Base-by-base conservation (phyloP, 805 yeast species). In the Candida pseudofarinosa region DNA sequence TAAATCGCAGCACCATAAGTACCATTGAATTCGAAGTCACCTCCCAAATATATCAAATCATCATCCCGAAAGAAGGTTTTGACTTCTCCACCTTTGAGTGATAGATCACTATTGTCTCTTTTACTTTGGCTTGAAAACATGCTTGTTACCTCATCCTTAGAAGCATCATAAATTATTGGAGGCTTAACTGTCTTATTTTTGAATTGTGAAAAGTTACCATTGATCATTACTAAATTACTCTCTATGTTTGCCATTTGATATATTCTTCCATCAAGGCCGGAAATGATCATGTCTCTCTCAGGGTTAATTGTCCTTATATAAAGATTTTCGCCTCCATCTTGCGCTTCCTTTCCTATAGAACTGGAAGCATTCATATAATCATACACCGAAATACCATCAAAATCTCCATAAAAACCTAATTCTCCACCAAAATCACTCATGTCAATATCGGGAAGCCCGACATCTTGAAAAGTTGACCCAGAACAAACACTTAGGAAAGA, bases 31-130 rank as follows among this genome's bases (percentile, higher is more conserved):
- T 71, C 58, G 50, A 91, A 78, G 45, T 77, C 73, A 16, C 99
- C 99, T 7, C 97, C 99, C 38, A 87, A 74, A 55, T 86, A 88
- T 0, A 88, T 73, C 17, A 77, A 43, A 17, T 74, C 62, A 28
- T 63, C 59, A 36, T 68, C 71, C 1, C 61, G 81, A 39, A 52
- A 59, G 3, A 69, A 52, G n/a, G 69, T 58, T 19, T 54, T 56
- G 13, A 69, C 67, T 4, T 48, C 37, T 7, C 74, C 74, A 30
- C 57, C 52, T n/a, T 52, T 26, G 23, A 45, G 33, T 16, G 47
- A 20, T 7, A 54, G 54, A 7, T 44, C 19, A 26, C 46, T 56
- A 17, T 43, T 51, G n/a, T 43, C 41, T 38, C 50, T 46, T 37
- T 53, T 52, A 14, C 46, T 28, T 15, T 43, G 35, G 13, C 42